These are phyloP conservation scores for Picea engelmannii DNA, from an alignment of 83 land plant species.

Conservation along the genomic window DNA sequence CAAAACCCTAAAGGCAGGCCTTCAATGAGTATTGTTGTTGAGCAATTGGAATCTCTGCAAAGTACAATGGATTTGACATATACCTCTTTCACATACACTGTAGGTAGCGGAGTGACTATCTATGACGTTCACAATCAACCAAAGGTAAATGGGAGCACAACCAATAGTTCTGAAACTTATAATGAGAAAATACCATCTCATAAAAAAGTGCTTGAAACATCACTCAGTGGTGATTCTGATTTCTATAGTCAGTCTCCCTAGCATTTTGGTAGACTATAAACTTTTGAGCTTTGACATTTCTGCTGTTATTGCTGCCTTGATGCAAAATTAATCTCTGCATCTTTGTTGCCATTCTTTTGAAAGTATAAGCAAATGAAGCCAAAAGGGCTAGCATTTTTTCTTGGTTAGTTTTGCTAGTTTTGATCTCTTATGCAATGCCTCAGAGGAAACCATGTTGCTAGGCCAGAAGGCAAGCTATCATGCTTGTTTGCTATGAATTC, in stretches of 20 bases:
- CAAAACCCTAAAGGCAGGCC: slow-evolving; percentile 68
- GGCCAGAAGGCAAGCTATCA: slow-evolving; percentile 4
- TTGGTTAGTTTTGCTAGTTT: slow-evolving; percentile 7
- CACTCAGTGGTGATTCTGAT: not conserved
- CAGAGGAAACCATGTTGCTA: slow-evolving; percentile 3
- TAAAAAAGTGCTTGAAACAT: not conserved
- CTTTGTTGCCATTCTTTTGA: slow-evolving; percentile 8
- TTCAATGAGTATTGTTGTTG: slow-evolving; percentile 58
- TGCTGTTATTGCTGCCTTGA: not conserved
- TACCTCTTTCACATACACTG: slow-evolving; percentile 17
- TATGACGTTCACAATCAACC: slow-evolving; percentile 37
- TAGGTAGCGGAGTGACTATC: slow-evolving; percentile 29
- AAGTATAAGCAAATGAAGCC: not conserved
- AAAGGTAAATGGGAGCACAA: not conserved
- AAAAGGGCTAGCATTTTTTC: not conserved
- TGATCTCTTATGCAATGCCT: not conserved
- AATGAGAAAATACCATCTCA: slow-evolving; percentile 1
- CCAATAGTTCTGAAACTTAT: slow-evolving; percentile 3
- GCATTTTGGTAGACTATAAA: not conserved
- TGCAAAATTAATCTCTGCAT: slow-evolving; percentile 5
- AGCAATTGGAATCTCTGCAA: slow-evolving; percentile 44
- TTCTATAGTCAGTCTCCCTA: slow-evolving; percentile 12
- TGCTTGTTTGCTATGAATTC: slow-evolving; percentile 11
- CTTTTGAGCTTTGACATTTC: slow-evolving; percentile 1
- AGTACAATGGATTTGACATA: slow-evolving; percentile 15